Evolutionary conservation across 345 rosid species (phyloP), one percentile per base, ranked within the genome.

Genomic region (Cardamine occulta): DNA sequence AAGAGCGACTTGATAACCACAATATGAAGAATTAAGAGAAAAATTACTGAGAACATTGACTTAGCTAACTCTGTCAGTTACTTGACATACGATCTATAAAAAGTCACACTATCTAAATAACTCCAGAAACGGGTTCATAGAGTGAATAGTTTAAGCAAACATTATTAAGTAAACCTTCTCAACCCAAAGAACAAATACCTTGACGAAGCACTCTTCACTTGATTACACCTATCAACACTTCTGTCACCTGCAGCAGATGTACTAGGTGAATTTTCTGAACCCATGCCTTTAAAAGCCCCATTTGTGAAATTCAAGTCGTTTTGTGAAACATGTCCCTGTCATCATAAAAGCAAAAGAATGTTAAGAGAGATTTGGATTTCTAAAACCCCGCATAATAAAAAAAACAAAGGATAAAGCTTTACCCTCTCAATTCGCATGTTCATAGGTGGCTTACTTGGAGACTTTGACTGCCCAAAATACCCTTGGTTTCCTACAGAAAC

Each of bases 381-480:
- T 54, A 54, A 26, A 24, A 35, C 11, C 48, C 34, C 13, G 40
- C 29, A 73, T 26, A 28, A 19, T 29, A 6, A 63, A 42, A 63
- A 45, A 17, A 79, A 77, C 23, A 49, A 40, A 28, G 23, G 40
- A 63, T 26, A 7, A 90, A 54, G 35, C 63, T 64, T 78, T 78
- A 92, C 92, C 94, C 81, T 87, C 49, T 87, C 91, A 42, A 39
- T 68, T 68, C 57, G 83, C 73, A 66, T 52, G 64, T 80, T 84
- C 79, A 70, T 85, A 63, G 81, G 53, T 56, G 58, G 61, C 63
- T 83, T 88, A 73, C 75, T 68, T 55, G 81, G 68, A 79, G 68
- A 66, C 57, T 82, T 85, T 63, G 88, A 77, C 60, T 75, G 87
- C 32, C 81, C 82, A 63, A 62, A 59, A 47, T 88, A 84, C 76